Percentiles rank a stretch among this genome's conserved stretches.
Evolutionary conservation across 129 eudicot genomes (phyloP).

Genomic region (Flaveria bidentis): DNA sequence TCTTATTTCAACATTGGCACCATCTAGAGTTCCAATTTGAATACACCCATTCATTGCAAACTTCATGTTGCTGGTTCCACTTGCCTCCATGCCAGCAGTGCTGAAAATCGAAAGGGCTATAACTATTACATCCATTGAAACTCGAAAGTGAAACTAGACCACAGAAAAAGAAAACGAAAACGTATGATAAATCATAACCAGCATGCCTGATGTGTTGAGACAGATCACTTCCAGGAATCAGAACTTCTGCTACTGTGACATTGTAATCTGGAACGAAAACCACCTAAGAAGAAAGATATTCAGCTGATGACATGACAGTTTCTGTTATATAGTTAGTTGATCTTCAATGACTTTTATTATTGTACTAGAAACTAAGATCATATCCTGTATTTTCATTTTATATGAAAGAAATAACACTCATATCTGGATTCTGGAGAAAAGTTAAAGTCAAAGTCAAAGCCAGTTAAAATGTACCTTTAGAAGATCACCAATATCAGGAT

Average conservation of each 20-base stretch:
- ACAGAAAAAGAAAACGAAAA: not conserved
- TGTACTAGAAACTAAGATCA: not conserved
- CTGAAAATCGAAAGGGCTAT: conserved; percentile 28
- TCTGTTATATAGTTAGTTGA: conserved; percentile 10
- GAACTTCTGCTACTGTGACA: conserved; percentile 92
- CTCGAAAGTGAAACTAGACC: conserved; percentile 8
- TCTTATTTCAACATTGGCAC: conserved; percentile 73
- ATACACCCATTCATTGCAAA: conserved; percentile 75
- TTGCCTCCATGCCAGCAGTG: conserved; percentile 84
- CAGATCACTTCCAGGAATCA: conserved; percentile 92
- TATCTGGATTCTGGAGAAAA: not conserved
- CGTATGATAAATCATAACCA: not conserved
- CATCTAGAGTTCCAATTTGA: conserved; percentile 65
- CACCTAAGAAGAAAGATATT: conserved; percentile 47
- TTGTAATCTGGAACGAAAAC: conserved; percentile 95
- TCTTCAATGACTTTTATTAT: not conserved
- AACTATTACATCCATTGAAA: conserved; percentile 11
- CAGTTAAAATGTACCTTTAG: conserved; percentile 52
- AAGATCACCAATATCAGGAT: conserved; percentile 93
- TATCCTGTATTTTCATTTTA: not conserved
- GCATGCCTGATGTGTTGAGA: conserved; percentile 88
- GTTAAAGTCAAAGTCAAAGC: not conserved
- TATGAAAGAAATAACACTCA: not conserved
- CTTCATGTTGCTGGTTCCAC: conserved; percentile 83
- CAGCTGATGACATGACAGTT: not conserved